Conservation (phyloP, 768 basidiomycete genomes). For the Coprinellus micaceus region DNA sequence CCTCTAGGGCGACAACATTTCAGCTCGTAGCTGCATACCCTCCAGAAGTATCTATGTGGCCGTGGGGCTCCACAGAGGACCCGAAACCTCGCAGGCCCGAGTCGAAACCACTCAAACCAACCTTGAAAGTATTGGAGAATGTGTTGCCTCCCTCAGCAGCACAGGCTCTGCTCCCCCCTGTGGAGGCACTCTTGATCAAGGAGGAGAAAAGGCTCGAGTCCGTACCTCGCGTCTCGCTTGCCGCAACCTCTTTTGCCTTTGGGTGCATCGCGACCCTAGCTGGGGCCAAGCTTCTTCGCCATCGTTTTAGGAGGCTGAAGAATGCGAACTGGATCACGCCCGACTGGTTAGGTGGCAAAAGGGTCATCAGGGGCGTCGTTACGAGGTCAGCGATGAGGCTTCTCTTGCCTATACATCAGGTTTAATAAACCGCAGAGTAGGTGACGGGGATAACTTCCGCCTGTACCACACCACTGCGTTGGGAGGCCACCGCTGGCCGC, state of each 20-base stretch:
- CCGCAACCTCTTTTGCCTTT: slow-evolving; percentile 22
- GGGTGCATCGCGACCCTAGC: slow-evolving; percentile 36
- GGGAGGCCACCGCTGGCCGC: slow-evolving; percentile 64
- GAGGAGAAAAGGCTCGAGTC: neutral
- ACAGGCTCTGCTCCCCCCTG: neutral
- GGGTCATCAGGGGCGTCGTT: slow-evolving; percentile 78
- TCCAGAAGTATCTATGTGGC: neutral
- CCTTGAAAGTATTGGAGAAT: neutral
- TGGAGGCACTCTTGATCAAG: neutral
- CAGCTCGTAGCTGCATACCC: no score
- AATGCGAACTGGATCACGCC: slow-evolving; percentile 73
- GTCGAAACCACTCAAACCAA: neutral
- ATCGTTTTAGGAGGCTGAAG: slow-evolving; percentile 56
- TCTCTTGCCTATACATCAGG: neutral
- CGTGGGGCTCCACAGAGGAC: neutral
- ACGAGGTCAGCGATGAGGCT: slow-evolving; percentile 52
- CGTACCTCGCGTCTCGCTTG: slow-evolving; percentile 2
- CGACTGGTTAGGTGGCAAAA: slow-evolving; percentile 47
- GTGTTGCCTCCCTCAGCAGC: neutral
- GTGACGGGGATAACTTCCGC: slow-evolving; percentile 85
- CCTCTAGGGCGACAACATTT: no score
- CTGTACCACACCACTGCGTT: slow-evolving; percentile 82
- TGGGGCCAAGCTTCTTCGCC: slow-evolving; percentile 36
- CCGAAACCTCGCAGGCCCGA: no score
- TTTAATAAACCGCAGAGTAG: slow-evolving; percentile 49